Evolutionary conservation across 306 rosid genomes (phyloP).

Genomic region (Quercus aquifolioides): DNA sequence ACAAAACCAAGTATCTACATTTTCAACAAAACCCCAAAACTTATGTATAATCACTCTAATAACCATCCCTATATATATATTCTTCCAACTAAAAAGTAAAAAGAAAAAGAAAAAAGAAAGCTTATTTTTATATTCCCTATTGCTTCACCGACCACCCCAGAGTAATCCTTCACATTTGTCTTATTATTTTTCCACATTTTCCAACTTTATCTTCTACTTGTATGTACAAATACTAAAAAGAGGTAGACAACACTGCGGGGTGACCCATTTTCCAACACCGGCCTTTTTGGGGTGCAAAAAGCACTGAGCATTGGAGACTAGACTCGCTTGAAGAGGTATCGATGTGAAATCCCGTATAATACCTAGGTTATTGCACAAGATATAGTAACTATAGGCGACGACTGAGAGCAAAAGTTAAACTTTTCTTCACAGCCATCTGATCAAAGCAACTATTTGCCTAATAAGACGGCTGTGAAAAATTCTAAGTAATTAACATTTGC

Average conservation of each 20-base stretch:
- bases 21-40: constrained; percentile 47
- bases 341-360: no score
- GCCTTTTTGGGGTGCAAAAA: constrained; percentile 42
- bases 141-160: constrained; percentile 31
- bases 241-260: constrained; percentile 4
- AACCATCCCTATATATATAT: constrained; percentile 25
- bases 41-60: constrained; percentile 55
- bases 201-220: constrained; percentile 37
- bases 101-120: no score
- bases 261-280: constrained; percentile 31
- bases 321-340: constrained; percentile 1
- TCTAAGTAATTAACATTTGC: no score
- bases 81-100: background rate
- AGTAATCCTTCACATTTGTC: constrained; percentile 25
- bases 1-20: constrained; percentile 49
- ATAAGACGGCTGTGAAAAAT: no score
- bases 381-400: no score
- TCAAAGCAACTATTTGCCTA: no score
- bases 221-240: constrained; percentile 51
- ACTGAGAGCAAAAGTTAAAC: no score
- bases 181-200: constrained; percentile 39
- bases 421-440: no score
- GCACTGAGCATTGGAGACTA: constrained; percentile 38
- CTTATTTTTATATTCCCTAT: background rate
- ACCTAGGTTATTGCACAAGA: no score